Evolutionary conservation across 2,329 filamentous ascomycete genomes (phyloP), one percentile per base, ranked within the genome.

Genomic region (Falciphora oryzae): DNA sequence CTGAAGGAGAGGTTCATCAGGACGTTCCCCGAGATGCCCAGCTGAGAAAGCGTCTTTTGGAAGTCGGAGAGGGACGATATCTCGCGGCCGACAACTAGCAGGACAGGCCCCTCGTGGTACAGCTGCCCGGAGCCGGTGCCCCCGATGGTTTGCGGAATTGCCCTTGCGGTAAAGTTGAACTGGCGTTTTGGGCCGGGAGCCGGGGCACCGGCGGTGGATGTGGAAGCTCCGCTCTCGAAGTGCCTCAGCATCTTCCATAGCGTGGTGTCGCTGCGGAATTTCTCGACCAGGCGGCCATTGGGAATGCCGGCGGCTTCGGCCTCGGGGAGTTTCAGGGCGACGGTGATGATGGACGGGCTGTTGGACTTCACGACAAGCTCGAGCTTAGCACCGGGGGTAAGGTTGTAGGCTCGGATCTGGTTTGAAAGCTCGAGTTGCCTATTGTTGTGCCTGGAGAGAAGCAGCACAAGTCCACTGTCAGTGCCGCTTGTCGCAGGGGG

Each of bases 231-330:
- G 32, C 62, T 63, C 77, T 99, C 95, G 69, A 98, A 96, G 73
- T 95, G 92, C 66, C 95, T 89, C 65, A 99, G 75, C 32, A 98
- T 82, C 69, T 92, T 85, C 95, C 95, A 99, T 76, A 99, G 75
- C 25, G 92, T 91, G 50, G 92, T 91, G 69, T 92, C 90, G 75
- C 91, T 96, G 1, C 93, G 88, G 67, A 98, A 93, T 73, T 95
- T 97, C 73, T 95, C 89, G 65, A 88, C 86, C 57, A 96, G 77
- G 35, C 93, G 87, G 29, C 87, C 86, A 68, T 85, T 86, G 1
- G 87, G 83, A 27, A 84, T 81, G 61, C 83, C 80, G 13, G 66
- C 66, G 27, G 84, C 86, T 73, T 95, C 90, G 28, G 88, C 85
- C 50, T 88, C 83, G 4, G 92, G 91, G 32, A 97, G 80, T 73